Evolutionary conservation across 768 basidiomycete species (phyloP).

Genomic region (Thelephora aurantiotincta): DNA sequence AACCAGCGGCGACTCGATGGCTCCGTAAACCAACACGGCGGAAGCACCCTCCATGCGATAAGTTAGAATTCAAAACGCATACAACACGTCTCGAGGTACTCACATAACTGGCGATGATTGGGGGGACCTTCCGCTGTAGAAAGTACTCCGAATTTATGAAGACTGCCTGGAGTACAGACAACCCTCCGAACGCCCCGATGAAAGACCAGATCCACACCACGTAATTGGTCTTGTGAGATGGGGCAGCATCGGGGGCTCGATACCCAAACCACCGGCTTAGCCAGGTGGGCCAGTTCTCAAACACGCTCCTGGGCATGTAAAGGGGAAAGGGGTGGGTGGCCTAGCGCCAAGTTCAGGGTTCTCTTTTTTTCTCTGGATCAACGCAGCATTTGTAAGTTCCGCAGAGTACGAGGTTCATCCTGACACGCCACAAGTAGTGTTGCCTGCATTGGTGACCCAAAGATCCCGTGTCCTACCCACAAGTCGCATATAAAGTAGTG

Average conservation of each 20-base stretch:
- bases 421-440: no score
- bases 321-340: no score
- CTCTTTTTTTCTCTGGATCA: no score
- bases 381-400: no score
- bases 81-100: slow-evolving; percentile 8
- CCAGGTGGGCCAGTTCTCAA: slow-evolving; percentile 17
- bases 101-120: slow-evolving; percentile 35
- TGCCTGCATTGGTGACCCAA: no score
- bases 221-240: slow-evolving; percentile 19
- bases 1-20: slow-evolving; percentile 35
- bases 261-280: slow-evolving; percentile 32
- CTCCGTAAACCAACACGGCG: slow-evolving; percentile 39
- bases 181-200: slow-evolving; percentile 34
- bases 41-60: slow-evolving; percentile 29
- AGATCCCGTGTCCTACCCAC: no score
- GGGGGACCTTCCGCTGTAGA: slow-evolving; percentile 27
- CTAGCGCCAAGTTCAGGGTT: no score
- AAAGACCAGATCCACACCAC: slow-evolving; percentile 38
- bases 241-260: slow-evolving; percentile 16
- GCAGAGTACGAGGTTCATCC: no score
- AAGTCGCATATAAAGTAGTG: no score
- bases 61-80: not conserved
- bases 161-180: slow-evolving; percentile 33
- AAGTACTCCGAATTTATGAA: slow-evolving; percentile 37
- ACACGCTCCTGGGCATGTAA: no score